Evolutionary conservation across 1,284 basidiomycete species (phyloP), one percentile per base, ranked within the genome.

Genomic region (Grifola frondosa): DNA sequence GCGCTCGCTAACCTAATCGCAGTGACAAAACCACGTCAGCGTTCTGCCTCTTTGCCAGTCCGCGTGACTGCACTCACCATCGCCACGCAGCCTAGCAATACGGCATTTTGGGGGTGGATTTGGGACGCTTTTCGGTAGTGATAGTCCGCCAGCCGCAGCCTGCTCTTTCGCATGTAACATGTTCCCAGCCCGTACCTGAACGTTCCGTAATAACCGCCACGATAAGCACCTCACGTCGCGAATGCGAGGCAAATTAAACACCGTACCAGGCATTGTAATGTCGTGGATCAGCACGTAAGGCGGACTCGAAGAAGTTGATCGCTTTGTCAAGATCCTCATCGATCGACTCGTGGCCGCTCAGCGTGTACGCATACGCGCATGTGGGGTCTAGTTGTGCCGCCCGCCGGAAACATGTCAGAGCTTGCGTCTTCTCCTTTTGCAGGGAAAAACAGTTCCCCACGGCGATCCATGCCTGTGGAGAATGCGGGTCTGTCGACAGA

Each of bases 261-360:
- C 67, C 77, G 63, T 65, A 94, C 93, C 94, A 97, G 42, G 95
- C 94, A 69, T 94, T 95, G 67, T 97, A 97, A 66, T 95, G 91
- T 64, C 90, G 81, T 59, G 79, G 70, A 73, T 97, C 91, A 42
- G 84, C 83, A 64, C 89, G 80, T 63, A 97, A 75, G 30, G 94
- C 93, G 40, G 81, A 84, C 62, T 95, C 83, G 66, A 94, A 97
- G 71, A 91, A 94, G 44, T 77, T 80, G 56, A 93, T 81, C 22
- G 93, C 92, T 64, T 88, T 84, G 58, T 93, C 88, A 53, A 89
- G 76, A 71, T 97, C 92, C 59, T 97, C 93, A 67, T 96, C 89
- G 54, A 95, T 81, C 31, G 86, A 89, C 74, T 97, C 94, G 67
- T 97, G 93, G 34, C 95, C 94, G 58, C 90, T 91, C 49, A 97